Base-by-base conservation (phyloP, 2,329 filamentous ascomycete genomes). In the Harringtonia aguacate region DNA sequence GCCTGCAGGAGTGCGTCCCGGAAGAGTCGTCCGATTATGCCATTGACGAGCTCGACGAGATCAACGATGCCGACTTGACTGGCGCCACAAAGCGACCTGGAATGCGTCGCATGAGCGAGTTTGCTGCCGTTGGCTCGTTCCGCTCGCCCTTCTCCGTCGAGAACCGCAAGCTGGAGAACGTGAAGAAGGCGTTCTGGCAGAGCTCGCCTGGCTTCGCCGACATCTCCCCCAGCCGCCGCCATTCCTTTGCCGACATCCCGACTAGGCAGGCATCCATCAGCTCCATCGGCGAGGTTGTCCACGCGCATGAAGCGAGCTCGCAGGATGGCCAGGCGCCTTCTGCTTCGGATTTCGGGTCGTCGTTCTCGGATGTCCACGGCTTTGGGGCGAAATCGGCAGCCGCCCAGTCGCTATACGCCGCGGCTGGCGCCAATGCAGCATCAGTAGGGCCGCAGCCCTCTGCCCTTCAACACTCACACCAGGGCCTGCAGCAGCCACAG, bases 241-340 rank as follows among this genome's bases (percentile, higher is more conserved):
- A 90, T 60, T 90, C 86, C 2, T 86, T 92, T 56, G 86, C 79
- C 41, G 80, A 80, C 53, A 71, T 81, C 55, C 77, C 51, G 9
- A 79, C 76, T 22, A 70, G 79, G 14, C 78, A 82, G 51, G 73
- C 70, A 3, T 81, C 78, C 3, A 75, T 81, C 50, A 73, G 75
- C 53, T 81, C 77, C 24, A 64, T 77, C 42, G 69, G 68, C 39
- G 77, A 81, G 52, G 59, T 67, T 39, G 61, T 64, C 33, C 59
- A 67, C 4, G 54, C 66, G 10, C 63, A 76, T 20, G 74, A 79
- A 17, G 57, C 61, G 10, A 61, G 61, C 3, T 56, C 61, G 15
- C 61, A 66, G 17, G 72, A 77, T 13, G 57, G 57, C 28, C 61
- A 67, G 45, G 60, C 17, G 17, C 8, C 34, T 4, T 10, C 64